A percentile compares a stretch with the other conserved stretches of the same genome.
These are phyloP conservation scores for Pelargonium nanum DNA, from an alignment of 345 rosid species.

Conservation along the genomic window DNA sequence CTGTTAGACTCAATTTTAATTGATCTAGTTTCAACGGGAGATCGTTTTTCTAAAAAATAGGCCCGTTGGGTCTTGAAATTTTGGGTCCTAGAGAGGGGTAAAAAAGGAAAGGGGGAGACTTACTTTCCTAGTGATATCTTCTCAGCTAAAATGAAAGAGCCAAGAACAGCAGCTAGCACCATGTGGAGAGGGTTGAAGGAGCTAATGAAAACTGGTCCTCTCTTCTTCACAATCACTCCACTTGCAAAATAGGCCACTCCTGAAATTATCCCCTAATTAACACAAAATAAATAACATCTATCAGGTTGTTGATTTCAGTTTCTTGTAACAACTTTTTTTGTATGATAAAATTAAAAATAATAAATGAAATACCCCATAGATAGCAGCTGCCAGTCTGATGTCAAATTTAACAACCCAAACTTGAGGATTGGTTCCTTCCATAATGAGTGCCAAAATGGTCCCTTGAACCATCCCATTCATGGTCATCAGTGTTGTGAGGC, in stretches of 20 bases:
- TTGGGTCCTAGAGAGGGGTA: background rate
- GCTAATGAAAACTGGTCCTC: conserved; percentile 66
- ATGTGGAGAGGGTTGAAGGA: conserved; percentile 56
- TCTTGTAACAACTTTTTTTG: no score
- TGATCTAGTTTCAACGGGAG: no score
- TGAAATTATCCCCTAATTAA: conserved; percentile 47
- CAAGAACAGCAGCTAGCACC: conserved; percentile 45
- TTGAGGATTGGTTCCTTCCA: conserved; percentile 17
- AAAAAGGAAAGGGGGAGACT: background rate
- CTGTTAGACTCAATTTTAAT: no score
- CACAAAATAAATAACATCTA: no score
- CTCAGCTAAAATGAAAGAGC: conserved; percentile 40
- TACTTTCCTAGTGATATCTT: conserved; percentile 52
- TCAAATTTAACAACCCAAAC: conserved; percentile 19
- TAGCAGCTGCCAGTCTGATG: conserved; percentile 23
- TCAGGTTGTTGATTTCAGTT: no score
- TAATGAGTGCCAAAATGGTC: conserved; percentile 15
- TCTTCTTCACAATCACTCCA: conserved; percentile 36
- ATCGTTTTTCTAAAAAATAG: no score
- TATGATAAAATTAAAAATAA: background rate
- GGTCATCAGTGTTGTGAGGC: conserved; percentile 18
- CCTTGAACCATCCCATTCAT: conserved; percentile 21
- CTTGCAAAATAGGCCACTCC: conserved; percentile 41
- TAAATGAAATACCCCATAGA: conserved; percentile 13
- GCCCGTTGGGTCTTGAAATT: background rate